Conservation (phyloP, 257 asterid species). For the Salvia miltiorrhiza region DNA sequence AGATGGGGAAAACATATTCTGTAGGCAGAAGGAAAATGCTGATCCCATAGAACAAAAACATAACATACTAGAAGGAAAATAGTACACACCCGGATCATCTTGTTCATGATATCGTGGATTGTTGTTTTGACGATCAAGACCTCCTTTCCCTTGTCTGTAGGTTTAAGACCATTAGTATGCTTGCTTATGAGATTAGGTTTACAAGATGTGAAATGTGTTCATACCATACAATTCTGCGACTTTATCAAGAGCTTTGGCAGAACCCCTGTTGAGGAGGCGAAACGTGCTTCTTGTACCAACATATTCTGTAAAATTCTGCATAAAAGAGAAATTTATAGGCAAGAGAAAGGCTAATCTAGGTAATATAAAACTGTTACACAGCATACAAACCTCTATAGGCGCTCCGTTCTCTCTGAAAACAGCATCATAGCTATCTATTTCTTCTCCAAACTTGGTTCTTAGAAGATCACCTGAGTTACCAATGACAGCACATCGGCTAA, state of each 20-base stretch:
- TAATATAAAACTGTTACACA: conserved; percentile 26
- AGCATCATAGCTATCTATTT: conserved; percentile 80
- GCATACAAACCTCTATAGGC: conserved; percentile 69
- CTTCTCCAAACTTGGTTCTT: conserved; percentile 83
- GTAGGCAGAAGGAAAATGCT: neutral
- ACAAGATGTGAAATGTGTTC: conserved; percentile 25
- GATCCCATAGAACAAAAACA: conserved; percentile 1
- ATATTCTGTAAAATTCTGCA: conserved; percentile 77
- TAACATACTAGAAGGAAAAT: conserved; percentile 9
- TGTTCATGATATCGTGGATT: conserved; percentile 94
- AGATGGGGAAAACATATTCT: neutral
- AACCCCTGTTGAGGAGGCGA: conserved; percentile 97
- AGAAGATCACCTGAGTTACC: conserved; percentile 98
- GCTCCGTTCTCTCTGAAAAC: conserved; percentile 97
- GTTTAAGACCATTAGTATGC: conserved; percentile 26
- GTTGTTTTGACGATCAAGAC: conserved; percentile 90
- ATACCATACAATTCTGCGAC: conserved; percentile 96
- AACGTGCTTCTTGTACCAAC: conserved; percentile 94
- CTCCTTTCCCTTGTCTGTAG: conserved; percentile 85
- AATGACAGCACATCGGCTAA: conserved; percentile 87
- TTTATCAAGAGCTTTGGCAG: conserved; percentile 99
- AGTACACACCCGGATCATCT: conserved; percentile 78
- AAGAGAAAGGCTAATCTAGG: conserved; percentile 18
- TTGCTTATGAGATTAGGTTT: conserved; percentile 15
- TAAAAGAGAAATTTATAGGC: conserved; percentile 4